A percentile compares a stretch with the other conserved stretches of the same genome.
These are phyloP conservation scores for Eutrema heterophyllum DNA, from an alignment of 345 rosid genomes.

Conservation along the genomic window DNA sequence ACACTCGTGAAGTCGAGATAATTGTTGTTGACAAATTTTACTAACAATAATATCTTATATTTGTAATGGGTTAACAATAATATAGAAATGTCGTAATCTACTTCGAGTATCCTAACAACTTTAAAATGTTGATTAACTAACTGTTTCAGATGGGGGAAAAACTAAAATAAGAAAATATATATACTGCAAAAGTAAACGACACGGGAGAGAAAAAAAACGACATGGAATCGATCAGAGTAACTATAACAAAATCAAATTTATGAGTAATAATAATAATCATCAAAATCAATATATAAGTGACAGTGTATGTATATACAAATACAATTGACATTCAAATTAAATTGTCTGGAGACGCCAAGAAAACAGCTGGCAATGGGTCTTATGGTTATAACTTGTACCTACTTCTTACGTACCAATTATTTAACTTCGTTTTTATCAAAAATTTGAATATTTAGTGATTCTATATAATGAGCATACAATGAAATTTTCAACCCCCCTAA, in stretches of 20 bases:
- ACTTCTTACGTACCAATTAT: not conserved
- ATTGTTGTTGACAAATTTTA: no score
- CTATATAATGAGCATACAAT: not conserved
- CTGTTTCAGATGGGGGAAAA: not conserved
- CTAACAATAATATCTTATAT: no score
- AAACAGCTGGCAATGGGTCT: constrained; percentile 14
- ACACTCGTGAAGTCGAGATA: no score
- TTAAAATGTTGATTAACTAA: no score
- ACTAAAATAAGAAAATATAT: not conserved
- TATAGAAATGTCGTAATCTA: no score
- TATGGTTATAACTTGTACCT: constrained; percentile 16
- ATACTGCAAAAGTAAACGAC: not conserved
- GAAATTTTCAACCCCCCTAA: not conserved
- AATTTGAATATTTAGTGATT: not conserved
- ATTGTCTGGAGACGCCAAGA: not conserved
- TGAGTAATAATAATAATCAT: not conserved
- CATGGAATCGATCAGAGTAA: not conserved
- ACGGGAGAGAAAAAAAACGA: not conserved
- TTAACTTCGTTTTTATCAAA: not conserved
- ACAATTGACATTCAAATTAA: not conserved
- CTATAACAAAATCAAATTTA: not conserved
- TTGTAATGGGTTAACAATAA: no score
- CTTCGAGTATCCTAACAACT: no score
- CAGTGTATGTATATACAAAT: not conserved
- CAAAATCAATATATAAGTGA: not conserved